phyloP scores from a whole-genome alignment of 1,284 basidiomycete species.

The Grifola frondosa region DNA sequence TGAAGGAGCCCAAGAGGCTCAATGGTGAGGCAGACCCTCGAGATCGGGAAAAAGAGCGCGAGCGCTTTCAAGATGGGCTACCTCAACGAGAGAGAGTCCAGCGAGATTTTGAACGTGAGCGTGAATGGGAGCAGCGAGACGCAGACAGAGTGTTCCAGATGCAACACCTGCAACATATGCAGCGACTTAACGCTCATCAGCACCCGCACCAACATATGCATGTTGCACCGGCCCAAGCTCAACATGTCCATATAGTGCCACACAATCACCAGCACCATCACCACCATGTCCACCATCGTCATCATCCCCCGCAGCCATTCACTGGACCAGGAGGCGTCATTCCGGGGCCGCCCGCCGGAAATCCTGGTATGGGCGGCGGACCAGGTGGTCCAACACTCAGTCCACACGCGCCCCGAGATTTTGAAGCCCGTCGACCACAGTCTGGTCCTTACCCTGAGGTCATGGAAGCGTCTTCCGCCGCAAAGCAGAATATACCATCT shows the following conservation, averaged over 20 bases:
- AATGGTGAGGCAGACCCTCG: constrained; percentile 28
- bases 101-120: constrained; percentile 26
- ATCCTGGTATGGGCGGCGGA: constrained; percentile 9
- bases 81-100: constrained; percentile 21
- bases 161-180: constrained; percentile 21
- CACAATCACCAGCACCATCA: constrained; percentile 44
- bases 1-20: constrained; percentile 22
- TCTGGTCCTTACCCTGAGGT: constrained; percentile 43
- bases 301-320: constrained; percentile 28
- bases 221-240: constrained; percentile 22
- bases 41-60: constrained; percentile 30
- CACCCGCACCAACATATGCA: constrained; percentile 23
- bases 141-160: constrained; percentile 23
- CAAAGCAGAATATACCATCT: constrained; percentile 17
- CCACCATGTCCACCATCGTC: constrained; percentile 46
- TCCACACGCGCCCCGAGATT: constrained; percentile 26
- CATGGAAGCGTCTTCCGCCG: constrained; percentile 41
- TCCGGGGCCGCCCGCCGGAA: constrained; percentile 19
- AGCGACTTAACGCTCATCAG: constrained; percentile 23
- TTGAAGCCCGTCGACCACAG: constrained; percentile 31
- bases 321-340: constrained; percentile 10
- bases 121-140: constrained; percentile 21
- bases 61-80: constrained; percentile 28
- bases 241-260: constrained; percentile 31
- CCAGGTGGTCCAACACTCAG: constrained; percentile 15